A percentile compares a stretch with the other conserved stretches of the same genome.
These are phyloP conservation scores for Monosporascus sp. DNA, from an alignment of 2,329 filamentous ascomycete species.

Conservation along the genomic window DNA sequence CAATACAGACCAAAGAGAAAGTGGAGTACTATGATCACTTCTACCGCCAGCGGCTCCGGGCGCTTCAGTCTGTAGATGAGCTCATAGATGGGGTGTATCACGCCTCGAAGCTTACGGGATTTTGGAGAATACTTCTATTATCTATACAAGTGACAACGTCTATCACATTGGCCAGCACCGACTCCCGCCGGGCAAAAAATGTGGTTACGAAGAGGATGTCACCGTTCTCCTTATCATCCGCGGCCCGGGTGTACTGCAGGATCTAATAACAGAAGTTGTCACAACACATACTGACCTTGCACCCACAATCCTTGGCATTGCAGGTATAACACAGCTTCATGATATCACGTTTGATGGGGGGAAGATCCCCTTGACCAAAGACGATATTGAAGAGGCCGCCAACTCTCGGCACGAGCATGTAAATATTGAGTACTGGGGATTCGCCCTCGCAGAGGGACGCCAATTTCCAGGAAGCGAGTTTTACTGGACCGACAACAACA, in stretches of 20 bases:
- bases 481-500: slow-evolving; percentile 32
- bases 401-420: slow-evolving; percentile 36
- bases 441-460: not conserved
- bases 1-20: slow-evolving; percentile 30
- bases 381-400: slow-evolving; percentile 3
- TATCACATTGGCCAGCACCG: slow-evolving; percentile 53
- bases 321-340: slow-evolving; percentile 32
- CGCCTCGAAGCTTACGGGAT: slow-evolving; percentile 45
- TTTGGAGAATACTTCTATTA: slow-evolving; percentile 52
- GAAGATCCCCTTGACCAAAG: slow-evolving; percentile 17
- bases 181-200: slow-evolving; percentile 48
- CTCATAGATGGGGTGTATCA: slow-evolving; percentile 35
- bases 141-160: slow-evolving; percentile 52
- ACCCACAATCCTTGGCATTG: slow-evolving; percentile 41
- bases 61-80: slow-evolving; percentile 47
- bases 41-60: slow-evolving; percentile 42
- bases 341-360: not conserved
- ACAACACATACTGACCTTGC: slow-evolving; percentile 49
- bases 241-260: slow-evolving; percentile 45
- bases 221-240: slow-evolving; percentile 52
- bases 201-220: slow-evolving; percentile 50
- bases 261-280: slow-evolving; percentile 35
- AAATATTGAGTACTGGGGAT: slow-evolving; percentile 44
- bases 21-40: slow-evolving; percentile 42
- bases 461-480: slow-evolving; percentile 38